A percentile compares a stretch with the other conserved stretches of the same genome.
Conservation (phyloP, 2,329 filamentous ascomycete species). For the Clonostachys byssicola region DNA sequence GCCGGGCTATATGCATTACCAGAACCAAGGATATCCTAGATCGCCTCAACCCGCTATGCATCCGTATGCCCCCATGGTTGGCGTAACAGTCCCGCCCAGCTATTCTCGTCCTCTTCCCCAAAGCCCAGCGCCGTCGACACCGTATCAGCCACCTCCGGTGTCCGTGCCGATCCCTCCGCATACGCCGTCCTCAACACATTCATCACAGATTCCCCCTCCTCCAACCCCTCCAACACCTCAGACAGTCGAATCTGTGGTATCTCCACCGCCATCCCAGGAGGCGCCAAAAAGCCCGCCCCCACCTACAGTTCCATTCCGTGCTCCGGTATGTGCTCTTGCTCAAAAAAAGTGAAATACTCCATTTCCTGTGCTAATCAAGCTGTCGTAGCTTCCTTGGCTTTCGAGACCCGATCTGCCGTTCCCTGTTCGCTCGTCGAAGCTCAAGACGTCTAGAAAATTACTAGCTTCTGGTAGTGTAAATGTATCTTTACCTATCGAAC, state of each 20-base stretch:
- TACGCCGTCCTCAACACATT: slow-evolving; percentile 50
- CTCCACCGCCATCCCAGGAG: slow-evolving; percentile 9
- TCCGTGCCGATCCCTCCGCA: slow-evolving; percentile 37
- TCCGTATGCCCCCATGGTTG: slow-evolving; percentile 48
- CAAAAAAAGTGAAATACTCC: not conserved
- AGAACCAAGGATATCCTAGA: slow-evolving; percentile 30
- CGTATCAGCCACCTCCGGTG: slow-evolving; percentile 49
- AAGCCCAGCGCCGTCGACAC: slow-evolving; percentile 49
- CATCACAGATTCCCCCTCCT: slow-evolving; percentile 33
- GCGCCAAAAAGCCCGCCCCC: slow-evolving; percentile 1
- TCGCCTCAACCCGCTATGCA: slow-evolving; percentile 45
- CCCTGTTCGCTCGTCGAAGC: slow-evolving; percentile 30
- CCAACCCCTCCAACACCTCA: slow-evolving; percentile 44
- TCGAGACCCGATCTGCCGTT: slow-evolving; percentile 48
- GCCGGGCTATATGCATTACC: slow-evolving; percentile 43
- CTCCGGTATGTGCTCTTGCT: slow-evolving; percentile 38
- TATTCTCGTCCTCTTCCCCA: slow-evolving; percentile 45
- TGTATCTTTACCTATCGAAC: slow-evolving; percentile 36
- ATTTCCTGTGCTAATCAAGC: not conserved
- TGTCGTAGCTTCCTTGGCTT: slow-evolving; percentile 50
- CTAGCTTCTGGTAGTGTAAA: slow-evolving; percentile 26
- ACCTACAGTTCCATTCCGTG: slow-evolving; percentile 29
- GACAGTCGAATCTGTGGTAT: slow-evolving; percentile 18
- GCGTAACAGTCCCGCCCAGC: slow-evolving; percentile 35
- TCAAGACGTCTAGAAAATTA: slow-evolving; percentile 36